Base-by-base conservation (phyloP, 495 filamentous ascomycete genomes). In the Rhypophila decipiens region DNA sequence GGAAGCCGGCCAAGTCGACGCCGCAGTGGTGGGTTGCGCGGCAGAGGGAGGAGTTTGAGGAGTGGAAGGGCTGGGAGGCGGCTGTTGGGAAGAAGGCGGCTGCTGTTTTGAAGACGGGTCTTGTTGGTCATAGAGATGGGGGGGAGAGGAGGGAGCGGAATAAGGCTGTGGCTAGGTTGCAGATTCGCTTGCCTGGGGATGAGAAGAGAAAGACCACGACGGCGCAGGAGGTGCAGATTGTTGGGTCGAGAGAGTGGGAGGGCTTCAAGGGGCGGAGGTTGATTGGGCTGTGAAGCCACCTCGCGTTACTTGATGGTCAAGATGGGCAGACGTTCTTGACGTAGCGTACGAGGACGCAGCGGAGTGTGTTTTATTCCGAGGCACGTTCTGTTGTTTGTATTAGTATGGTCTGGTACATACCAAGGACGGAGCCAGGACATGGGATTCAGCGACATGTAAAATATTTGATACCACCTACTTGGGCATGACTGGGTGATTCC, bases 1-100 rank as follows among this genome's bases (percentile, higher is more conserved):
- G 65, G 75, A 65, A 58, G 46, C 75, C 66, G 20, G 73, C 68
- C 17, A 64, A 50, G 57, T 61, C 36, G 41, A 77, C 71, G 34
- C 70, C 63, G 29, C 64, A 64, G 47, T 76, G 65, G 55, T 67
- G 70, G 23, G 66, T 63, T 13, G 70, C 69, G 5, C 60, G 60
- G 47, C 63, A 69, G 49, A 50, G 55, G 24, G 69, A 74, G 44
- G 70, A 74, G 38, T 69, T 57, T 39, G 65, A 54, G 11, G 46
- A 60, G 34, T 67, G 68, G 72, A 64, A 65, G 59, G 49, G 55
- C 15, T 74, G 72, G 72, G 55, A 65, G 35, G 53, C 51, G 1
- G 57, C 58, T 1, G 57, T 72, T 22, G 24, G 66, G 9, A 58
- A 61, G 39, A 68, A 70, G 63, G 64, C 64, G 17, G 51, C n/a